Evolutionary conservation across 768 basidiomycete genomes (phyloP).

Genomic region (Holtermannia corniformis): DNA sequence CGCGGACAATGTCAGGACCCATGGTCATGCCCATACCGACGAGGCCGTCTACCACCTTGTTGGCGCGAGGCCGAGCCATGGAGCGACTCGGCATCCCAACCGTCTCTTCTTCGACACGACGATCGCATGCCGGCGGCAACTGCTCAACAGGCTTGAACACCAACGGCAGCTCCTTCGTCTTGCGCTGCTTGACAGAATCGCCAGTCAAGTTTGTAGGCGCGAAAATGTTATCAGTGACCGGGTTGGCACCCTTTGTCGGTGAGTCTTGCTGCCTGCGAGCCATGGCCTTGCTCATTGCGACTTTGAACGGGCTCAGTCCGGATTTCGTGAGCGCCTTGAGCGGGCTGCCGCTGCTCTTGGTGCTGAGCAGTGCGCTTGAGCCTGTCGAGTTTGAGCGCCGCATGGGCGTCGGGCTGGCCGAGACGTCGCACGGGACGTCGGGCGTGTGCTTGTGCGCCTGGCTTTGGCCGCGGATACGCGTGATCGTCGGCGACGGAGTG

Average conservation of each 20-base stretch:
- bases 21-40: conserved; percentile 10
- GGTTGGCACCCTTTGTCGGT: not conserved
- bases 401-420: conserved; percentile 30
- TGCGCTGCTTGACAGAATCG: not conserved
- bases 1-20: conserved; percentile 1
- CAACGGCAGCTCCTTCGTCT: not conserved
- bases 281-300: conserved; percentile 30
- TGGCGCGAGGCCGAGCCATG: not conserved
- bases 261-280: conserved; percentile 1
- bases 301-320: conserved; percentile 29
- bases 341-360: conserved; percentile 16
- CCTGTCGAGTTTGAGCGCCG: conserved; percentile 15
- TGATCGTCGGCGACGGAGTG: conserved; percentile 4
- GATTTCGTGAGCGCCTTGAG: conserved; percentile 5
- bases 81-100: conserved; percentile 3
- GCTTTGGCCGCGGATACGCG: not conserved
- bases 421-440: conserved; percentile 4
- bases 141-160: not conserved
- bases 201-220: conserved; percentile 8
- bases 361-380: conserved; percentile 15
- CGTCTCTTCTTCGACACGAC: conserved; percentile 3
- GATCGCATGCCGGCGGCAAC: not conserved
- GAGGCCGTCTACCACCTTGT: conserved; percentile 5
- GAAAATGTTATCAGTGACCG: conserved; percentile 13
- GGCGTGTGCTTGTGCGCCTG: not conserved